Evolutionary conservation across 768 basidiomycete genomes (phyloP).

Genomic region (Auriculariales sp.): DNA sequence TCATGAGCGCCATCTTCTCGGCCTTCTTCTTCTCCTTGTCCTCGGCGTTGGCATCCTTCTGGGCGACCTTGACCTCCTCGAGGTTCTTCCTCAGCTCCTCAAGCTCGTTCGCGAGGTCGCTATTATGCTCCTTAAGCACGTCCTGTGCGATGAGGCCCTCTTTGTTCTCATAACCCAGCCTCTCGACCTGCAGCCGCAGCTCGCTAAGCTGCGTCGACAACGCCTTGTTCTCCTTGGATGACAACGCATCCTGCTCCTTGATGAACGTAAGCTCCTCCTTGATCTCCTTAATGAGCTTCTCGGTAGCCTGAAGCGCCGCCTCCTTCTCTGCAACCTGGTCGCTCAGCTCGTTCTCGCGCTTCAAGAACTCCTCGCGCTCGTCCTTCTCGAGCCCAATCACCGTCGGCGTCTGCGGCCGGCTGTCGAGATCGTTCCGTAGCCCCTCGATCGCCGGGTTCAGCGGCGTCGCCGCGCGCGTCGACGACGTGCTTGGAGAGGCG

Average conservation of each 20-base stretch:
- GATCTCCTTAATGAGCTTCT: conserved; percentile 78
- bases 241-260: conserved; percentile 75
- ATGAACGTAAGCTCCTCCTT: conserved; percentile 80
- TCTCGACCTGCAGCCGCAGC: conserved; percentile 77
- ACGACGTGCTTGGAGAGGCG: conserved; percentile 50
- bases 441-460: conserved; percentile 61
- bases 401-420: conserved; percentile 85
- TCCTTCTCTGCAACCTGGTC: conserved; percentile 90
- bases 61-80: conserved; percentile 60
- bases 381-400: conserved; percentile 84
- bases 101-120: conserved; percentile 71
- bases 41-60: conserved; percentile 77
- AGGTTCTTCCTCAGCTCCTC: conserved; percentile 79
- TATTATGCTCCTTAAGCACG: conserved; percentile 87
- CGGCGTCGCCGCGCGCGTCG: conserved; percentile 56
- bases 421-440: conserved; percentile 56
- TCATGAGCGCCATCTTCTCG: conserved; percentile 99
- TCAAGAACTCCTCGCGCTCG: conserved; percentile 93
- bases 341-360: conserved; percentile 89
- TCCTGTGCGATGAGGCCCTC: conserved; percentile 87
- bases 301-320: conserved; percentile 58
- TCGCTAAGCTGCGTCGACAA: conserved; percentile 92
- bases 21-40: conserved; percentile 99
- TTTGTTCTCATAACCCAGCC: conserved; percentile 91
- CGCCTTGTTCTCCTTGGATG: conserved; percentile 85